These are phyloP conservation scores for Lasiodiplodia sp. DNA, from an alignment of 2,329 filamentous ascomycete genomes.

Conservation along the genomic window DNA sequence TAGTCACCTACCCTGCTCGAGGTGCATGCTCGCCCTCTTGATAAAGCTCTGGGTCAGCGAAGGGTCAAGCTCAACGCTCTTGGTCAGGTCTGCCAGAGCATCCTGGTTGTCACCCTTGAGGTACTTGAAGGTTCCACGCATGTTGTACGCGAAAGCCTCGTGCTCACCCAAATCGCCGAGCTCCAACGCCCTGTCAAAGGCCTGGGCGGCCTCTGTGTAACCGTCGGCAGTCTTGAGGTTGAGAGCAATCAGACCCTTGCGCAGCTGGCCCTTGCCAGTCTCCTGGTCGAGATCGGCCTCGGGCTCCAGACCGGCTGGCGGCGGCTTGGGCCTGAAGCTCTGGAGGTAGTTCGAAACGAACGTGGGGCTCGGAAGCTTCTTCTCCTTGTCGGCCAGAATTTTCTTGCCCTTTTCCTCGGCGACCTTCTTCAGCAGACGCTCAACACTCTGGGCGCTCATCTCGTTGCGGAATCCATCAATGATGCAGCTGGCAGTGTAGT, in stretches of 20 bases:
- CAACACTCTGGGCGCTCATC: slow-evolving; percentile 84
- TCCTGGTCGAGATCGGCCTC: slow-evolving; percentile 77
- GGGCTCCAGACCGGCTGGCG: slow-evolving; percentile 84
- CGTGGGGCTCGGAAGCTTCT: slow-evolving; percentile 91
- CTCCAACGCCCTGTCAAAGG: slow-evolving; percentile 89
- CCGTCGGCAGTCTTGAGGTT: slow-evolving; percentile 87
- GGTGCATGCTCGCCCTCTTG: slow-evolving; percentile 97
- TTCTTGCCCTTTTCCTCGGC: slow-evolving; percentile 92
- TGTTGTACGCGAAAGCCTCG: slow-evolving; percentile 93
- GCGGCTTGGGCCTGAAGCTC: slow-evolving; percentile 87
- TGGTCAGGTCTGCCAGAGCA: slow-evolving; percentile 85
- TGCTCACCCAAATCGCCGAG: slow-evolving; percentile 79
- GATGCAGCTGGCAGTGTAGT: slow-evolving; percentile 99
- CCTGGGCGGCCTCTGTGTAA: slow-evolving; percentile 84
- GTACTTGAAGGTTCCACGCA: slow-evolving; percentile 95
- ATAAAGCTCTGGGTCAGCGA: slow-evolving; percentile 95
- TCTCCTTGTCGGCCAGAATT: slow-evolving; percentile 80
- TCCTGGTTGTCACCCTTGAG: slow-evolving; percentile 85
- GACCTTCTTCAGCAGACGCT: slow-evolving; percentile 94
- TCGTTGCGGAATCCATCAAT: slow-evolving; percentile 98
- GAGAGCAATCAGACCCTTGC: slow-evolving; percentile 81
- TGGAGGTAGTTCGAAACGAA: slow-evolving; percentile 99
- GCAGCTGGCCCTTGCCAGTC: slow-evolving; percentile 84
- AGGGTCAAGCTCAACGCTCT: slow-evolving; percentile 89
- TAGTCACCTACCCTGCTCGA: slow-evolving; percentile 77